Evolutionary conservation across 2,329 filamentous ascomycete species (phyloP), one percentile per base, ranked within the genome.

Genomic region (Cyclaneusma minus): DNA sequence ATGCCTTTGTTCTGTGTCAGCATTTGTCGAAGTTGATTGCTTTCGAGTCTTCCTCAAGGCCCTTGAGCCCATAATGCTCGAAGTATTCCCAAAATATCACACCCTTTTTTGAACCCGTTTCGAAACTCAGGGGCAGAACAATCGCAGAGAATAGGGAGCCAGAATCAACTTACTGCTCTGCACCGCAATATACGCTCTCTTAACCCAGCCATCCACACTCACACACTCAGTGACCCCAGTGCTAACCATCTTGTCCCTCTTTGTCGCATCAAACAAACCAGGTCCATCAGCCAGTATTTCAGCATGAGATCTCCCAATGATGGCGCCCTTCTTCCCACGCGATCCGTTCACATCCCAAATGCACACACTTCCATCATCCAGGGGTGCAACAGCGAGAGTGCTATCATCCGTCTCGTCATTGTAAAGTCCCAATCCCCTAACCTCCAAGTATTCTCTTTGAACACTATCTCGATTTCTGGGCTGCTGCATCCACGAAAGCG

Each of bases 281-380:
- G 55, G 51, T 3, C 58, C 56, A 30, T 62, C 59, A 29, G 74
- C 72, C 10, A 93, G 58, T 6, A 87, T 58, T 0, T 75, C 77
- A 0, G 72, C 58, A 12, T 54, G 54, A 48, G 78, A 89, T 34
- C 64, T 64, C 1, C 66, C 70, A 7, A 80, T 37, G 16, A 89
- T 66, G 3, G 59, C 64, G 2, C 80, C 78, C 36, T 62, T 64
- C 35, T 46, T 58, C 4, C 51, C 51, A 24, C 54, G 54, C 16
- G 60, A 64, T 2, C 64, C 65, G 29, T 64, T 69, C 26, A 81
- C 56, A 43, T 92, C 79, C 84, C 84, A 94, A 5, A 93, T 52
- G 39, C 76, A 81, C n/a, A 94, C 64, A 27, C 80, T 83, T 0
- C 84, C 84, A 44, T 94, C 81, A 31, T 91, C 82, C 6, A 93